phyloP scores from a whole-genome alignment of 2,329 filamentous ascomycete species.

The Fusarium agapanthi region DNA sequence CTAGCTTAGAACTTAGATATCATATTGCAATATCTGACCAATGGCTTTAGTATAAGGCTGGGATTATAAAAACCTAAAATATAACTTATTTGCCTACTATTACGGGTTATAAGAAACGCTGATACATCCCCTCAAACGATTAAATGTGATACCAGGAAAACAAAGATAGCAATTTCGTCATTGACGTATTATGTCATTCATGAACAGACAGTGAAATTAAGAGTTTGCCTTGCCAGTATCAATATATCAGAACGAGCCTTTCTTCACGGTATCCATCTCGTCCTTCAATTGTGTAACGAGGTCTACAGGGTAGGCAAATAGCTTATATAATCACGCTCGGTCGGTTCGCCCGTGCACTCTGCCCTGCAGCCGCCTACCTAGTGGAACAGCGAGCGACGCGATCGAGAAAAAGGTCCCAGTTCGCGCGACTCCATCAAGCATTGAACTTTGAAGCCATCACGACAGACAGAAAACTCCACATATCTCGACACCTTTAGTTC shows the following conservation, averaged over 20 bases:
- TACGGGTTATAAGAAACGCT: too few species aligned
- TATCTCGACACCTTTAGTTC: not conserved
- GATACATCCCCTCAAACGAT: too few species aligned
- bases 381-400: conserved; percentile 41
- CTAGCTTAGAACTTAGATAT: not conserved
- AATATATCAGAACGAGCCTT: too few species aligned
- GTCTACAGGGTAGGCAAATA: conserved; percentile 18
- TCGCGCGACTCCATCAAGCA: conserved; percentile 43
- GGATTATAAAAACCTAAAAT: not conserved
- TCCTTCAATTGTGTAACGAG: too few species aligned
- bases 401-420: conserved; percentile 44
- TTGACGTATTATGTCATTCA: too few species aligned
- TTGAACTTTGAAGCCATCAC: conserved; percentile 35
- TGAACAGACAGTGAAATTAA: too few species aligned
- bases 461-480: conserved; percentile 24
- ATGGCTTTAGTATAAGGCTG: not conserved
- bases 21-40: not conserved
- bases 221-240: too few species aligned
- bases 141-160: too few species aligned
- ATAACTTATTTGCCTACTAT: too few species aligned
- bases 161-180: too few species aligned
- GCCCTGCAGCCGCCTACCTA: conserved; percentile 20
- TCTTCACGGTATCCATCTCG: too few species aligned
- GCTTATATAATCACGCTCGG: conserved; percentile 31
- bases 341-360: conserved; percentile 13